Conservation (phyloP, 331 rosid species). For the Cydonia oblonga region DNA sequence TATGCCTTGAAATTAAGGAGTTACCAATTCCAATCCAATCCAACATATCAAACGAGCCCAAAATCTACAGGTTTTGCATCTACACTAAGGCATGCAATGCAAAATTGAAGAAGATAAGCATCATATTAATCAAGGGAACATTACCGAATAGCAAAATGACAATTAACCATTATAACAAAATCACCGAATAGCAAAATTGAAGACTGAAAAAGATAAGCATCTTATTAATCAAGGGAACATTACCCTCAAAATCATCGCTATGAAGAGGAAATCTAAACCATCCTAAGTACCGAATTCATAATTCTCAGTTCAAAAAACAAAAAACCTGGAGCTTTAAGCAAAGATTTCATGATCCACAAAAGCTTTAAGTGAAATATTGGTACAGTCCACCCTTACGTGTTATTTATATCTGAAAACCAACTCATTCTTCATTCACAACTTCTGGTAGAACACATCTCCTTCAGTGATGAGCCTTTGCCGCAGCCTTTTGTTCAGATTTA, state of each 20-base stretch:
- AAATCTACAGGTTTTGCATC: no score
- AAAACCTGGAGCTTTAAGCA: not conserved
- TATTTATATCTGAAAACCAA: conserved; percentile 37
- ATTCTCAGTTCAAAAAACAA: not conserved
- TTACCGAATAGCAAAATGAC: no score
- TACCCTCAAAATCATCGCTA: not conserved
- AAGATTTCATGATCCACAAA: conserved; percentile 15
- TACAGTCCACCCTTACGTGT: conserved; percentile 21
- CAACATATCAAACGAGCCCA: not conserved
- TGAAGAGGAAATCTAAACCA: not conserved
- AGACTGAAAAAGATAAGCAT: not conserved
- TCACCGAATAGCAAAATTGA: not conserved
- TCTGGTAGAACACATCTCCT: conserved; percentile 7
- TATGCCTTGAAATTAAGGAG: no score
- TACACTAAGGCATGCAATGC: no score
- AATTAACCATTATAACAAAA: not conserved
- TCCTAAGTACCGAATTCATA: not conserved
- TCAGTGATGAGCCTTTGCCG: conserved; percentile 61
- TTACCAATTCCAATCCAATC: no score
- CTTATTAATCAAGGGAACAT: not conserved
- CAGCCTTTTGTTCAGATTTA: conserved; percentile 29
- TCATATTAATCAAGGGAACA: no score
- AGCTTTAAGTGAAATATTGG: conserved; percentile 20
- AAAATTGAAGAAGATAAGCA: no score
- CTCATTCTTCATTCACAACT: conserved; percentile 6